Conservation (phyloP, 2,329 filamentous ascomycete genomes). For the Diaporthe destruens region DNA sequence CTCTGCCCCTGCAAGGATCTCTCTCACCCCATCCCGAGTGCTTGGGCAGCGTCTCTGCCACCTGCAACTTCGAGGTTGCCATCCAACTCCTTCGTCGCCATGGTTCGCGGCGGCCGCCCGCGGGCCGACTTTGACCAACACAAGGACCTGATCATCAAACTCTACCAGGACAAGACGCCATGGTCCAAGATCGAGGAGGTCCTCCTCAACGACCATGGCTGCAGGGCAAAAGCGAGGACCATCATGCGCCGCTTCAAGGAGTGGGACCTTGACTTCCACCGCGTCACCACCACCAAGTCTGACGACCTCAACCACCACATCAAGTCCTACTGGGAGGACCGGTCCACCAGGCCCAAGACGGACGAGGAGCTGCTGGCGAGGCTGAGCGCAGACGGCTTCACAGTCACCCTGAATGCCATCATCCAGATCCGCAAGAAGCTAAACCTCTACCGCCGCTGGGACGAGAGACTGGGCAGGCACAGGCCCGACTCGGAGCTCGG, state of each 20-base stretch:
- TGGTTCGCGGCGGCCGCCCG: conserved; percentile 15
- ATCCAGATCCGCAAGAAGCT: conserved; percentile 13
- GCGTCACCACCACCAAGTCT: conserved; percentile 47
- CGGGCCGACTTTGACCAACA: conserved; percentile 20
- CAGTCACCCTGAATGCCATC: conserved; percentile 13
- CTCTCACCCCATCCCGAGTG: neutral
- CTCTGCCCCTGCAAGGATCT: conserved; percentile 3
- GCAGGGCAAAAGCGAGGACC: neutral
- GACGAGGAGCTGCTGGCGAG: conserved; percentile 28
- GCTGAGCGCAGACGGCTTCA: conserved; percentile 31
- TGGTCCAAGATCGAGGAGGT: conserved; percentile 23
- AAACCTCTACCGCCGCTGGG: conserved; percentile 25
- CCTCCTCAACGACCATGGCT: conserved; percentile 19
- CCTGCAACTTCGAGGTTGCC: neutral
- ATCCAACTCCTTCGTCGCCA: neutral
- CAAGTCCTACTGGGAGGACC: conserved; percentile 46
- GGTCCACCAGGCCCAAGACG: conserved; percentile 20
- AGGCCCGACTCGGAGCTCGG: conserved; percentile 29
- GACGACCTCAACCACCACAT: conserved; percentile 49
- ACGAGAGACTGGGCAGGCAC: conserved; percentile 25
- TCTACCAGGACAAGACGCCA: conserved; percentile 26
- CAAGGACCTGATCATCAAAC: conserved; percentile 31
- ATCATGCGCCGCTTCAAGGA: conserved; percentile 24
- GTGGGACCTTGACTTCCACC: conserved; percentile 49
- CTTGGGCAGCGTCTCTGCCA: neutral